These are phyloP conservation scores for Monilinia polystroma DNA, from an alignment of 2,329 filamentous ascomycete species.

Conservation along the genomic window DNA sequence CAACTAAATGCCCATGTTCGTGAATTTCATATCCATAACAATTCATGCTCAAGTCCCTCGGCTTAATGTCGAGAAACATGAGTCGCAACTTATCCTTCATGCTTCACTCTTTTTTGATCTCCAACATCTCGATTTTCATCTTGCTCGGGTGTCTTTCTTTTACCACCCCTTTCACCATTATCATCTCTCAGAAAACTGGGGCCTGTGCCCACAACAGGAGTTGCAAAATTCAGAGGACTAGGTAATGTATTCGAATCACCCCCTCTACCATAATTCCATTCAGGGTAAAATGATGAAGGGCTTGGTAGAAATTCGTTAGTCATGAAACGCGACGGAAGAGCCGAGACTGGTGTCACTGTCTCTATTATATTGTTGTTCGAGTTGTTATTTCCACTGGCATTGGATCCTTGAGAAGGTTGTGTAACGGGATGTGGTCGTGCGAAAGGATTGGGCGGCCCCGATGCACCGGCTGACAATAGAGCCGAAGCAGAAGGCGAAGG, in stretches of 20 bases:
- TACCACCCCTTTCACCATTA: conserved; percentile 31
- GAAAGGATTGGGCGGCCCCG: conserved; percentile 92
- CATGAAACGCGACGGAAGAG: conserved; percentile 87
- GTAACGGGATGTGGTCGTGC: conserved; percentile 77
- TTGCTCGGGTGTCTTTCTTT: conserved; percentile 25
- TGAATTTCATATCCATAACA: conserved; percentile 19
- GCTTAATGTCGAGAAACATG: background rate
- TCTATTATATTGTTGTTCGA: conserved; percentile 56
- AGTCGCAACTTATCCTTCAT: conserved; percentile 19
- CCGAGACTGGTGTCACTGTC: conserved; percentile 75
- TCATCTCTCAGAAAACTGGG: conserved; percentile 64
- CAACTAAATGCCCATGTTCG: conserved; percentile 18
- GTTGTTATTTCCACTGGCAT: conserved; percentile 43
- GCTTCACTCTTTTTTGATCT: conserved; percentile 22
- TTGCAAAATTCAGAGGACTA: conserved; percentile 89
- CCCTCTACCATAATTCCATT: conserved; percentile 72
- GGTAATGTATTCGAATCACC: conserved; percentile 81
- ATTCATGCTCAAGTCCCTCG: conserved; percentile 10
- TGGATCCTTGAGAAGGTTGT: conserved; percentile 42
- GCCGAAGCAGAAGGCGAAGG: conserved; percentile 81
- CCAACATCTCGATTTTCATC: conserved; percentile 16
- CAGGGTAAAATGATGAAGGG: conserved; percentile 87
- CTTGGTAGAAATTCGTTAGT: conserved; percentile 84
- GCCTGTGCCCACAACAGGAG: conserved; percentile 65
- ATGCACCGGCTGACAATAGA: conserved; percentile 84